Base-by-base conservation (phyloP, 306 rosid genomes). In the peach (Prunus persica) region DNA sequence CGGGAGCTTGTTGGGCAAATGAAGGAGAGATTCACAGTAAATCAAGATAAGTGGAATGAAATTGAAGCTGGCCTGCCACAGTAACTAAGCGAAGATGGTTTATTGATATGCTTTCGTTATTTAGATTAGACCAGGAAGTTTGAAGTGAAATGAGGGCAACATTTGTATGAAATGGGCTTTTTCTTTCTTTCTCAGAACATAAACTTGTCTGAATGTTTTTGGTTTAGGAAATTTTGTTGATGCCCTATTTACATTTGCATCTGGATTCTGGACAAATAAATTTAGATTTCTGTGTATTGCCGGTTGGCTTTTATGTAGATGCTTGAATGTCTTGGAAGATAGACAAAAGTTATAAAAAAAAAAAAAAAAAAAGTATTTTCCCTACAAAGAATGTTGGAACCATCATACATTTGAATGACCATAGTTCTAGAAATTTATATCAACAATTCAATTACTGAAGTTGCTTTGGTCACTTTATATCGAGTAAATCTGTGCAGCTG, bases 51-150 rank as follows among this genome's bases (percentile, higher is more conserved):
- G 82, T 92, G 98, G 98, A 80, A 81, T 65, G 92, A 88, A 70
- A 41, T 92, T 67, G 96, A 92, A 84, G 88, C 93, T 34, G 90
- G 82, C 18, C 82, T 95, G 81, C 78, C 92, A 57, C 86, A 82
- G 78, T 85, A 54, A 28, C 2, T 50, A 61, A 0, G 20, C 5
- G 77, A 84, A 27, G 78, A 80, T 50, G 62, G 32, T 51, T 27
- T 46, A 22, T 19, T 62, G 79, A 19, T 8, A 58, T 65, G 38
- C 27, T 68, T 69, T 54, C 14, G 66, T 65, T 71, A 38, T 30
- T 65, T 80, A 7, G 77, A 76, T n/a, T 65, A 46, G 71, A 45
- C 60, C 38, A 3, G 54, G 47, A 64, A 74, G 30, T 18, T 73
- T 74, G 24, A 46, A 27, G 27, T 71, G 77, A 34, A 66, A 19